Conservation (phyloP, 495 filamentous ascomycete species). For the Wilcoxina mikolae region DNA sequence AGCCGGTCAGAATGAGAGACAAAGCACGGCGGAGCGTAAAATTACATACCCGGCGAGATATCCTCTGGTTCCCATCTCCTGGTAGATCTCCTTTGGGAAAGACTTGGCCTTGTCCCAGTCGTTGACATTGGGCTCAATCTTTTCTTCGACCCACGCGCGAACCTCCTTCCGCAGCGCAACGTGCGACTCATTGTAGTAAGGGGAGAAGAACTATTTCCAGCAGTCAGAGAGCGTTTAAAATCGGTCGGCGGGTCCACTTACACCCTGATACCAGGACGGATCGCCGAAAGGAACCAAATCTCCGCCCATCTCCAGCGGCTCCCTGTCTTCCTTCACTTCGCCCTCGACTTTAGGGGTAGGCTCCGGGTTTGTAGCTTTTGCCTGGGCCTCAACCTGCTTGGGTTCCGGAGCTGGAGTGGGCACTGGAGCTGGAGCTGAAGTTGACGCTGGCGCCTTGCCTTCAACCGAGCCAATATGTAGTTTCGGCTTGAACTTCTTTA, state of each 20-base stretch:
- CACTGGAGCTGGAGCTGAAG: conserved; percentile 39
- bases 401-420: too few species aligned
- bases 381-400: conserved; percentile 36
- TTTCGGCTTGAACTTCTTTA: conserved; percentile 86
- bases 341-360: too few species aligned
- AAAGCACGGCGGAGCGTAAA: neutral
- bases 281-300: conserved; percentile 82
- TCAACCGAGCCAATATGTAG: conserved; percentile 84
- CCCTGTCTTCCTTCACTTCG: conserved; percentile 36
- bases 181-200: conserved; percentile 89
- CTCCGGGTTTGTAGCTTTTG: conserved; percentile 26
- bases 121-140: conserved; percentile 79
- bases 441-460: conserved; percentile 60
- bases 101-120: conserved; percentile 95
- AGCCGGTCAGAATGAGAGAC: neutral
- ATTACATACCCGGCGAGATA: conserved; percentile 58
- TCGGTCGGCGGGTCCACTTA: conserved; percentile 36
- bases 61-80: conserved; percentile 83
- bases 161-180: conserved; percentile 78
- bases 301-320: conserved; percentile 71
- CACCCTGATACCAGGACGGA: conserved; percentile 90
- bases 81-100: conserved; percentile 77
- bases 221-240: neutral
- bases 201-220: conserved; percentile 63
- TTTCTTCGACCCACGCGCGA: conserved; percentile 76